Evolutionary conservation across 495 filamentous ascomycete genomes (phyloP).

Genomic region (Aspergillus campestris): DNA sequence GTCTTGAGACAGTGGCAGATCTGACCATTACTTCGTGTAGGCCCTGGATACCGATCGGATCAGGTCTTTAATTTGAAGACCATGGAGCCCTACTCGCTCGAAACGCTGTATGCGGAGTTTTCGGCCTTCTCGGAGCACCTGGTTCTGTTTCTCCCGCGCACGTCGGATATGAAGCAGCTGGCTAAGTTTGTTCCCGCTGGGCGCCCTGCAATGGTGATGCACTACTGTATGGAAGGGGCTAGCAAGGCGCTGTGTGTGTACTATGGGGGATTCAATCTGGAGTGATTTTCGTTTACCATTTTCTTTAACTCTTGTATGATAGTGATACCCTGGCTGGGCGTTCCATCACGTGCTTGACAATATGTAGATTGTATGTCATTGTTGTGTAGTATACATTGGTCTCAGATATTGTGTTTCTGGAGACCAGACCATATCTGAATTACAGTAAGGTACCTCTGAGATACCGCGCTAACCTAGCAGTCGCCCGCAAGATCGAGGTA

Average conservation of each 20-base stretch:
- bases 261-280: constrained; percentile 38
- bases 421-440: background rate
- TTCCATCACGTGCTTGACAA: too few species aligned
- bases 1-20: background rate
- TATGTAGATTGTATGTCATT: too few species aligned
- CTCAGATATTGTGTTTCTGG: too few species aligned
- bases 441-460: background rate
- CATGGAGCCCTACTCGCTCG: constrained; percentile 80
- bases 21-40: constrained; percentile 24
- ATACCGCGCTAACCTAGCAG: background rate
- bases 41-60: constrained; percentile 68
- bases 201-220: constrained; percentile 58
- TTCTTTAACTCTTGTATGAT: background rate
- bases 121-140: constrained; percentile 42
- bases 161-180: constrained; percentile 77
- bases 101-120: constrained; percentile 52
- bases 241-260: constrained; percentile 68
- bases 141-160: constrained; percentile 80
- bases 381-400: too few species aligned
- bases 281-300: constrained; percentile 5
- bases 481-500: too few species aligned
- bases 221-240: constrained; percentile 85
- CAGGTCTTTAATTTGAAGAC: constrained; percentile 73
- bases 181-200: constrained; percentile 50
- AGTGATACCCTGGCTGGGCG: too few species aligned